Conservation (phyloP, 257 asterid genomes). For the Solanum lignicaule region DNA sequence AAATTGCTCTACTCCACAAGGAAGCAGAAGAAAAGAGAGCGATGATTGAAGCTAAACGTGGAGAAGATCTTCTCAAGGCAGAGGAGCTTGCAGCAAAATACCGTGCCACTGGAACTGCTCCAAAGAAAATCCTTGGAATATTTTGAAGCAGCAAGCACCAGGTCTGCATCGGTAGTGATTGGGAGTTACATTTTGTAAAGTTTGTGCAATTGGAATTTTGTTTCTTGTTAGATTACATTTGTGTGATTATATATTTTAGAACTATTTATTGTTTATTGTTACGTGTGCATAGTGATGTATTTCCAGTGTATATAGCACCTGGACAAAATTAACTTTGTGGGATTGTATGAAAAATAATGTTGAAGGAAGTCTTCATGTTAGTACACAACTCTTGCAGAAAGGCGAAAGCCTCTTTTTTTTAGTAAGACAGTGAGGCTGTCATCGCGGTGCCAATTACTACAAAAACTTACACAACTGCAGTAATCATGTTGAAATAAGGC, state of each 20-base stretch:
- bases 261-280: slow-evolving; percentile 16
- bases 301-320: slow-evolving; percentile 8
- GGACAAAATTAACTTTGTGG: neutral
- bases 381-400: neutral
- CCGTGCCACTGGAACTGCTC: slow-evolving; percentile 83
- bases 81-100: slow-evolving; percentile 83
- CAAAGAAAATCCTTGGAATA: slow-evolving; percentile 68
- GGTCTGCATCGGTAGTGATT: slow-evolving; percentile 10
- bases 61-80: slow-evolving; percentile 86
- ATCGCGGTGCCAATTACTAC: neutral
- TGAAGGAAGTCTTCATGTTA: neutral
- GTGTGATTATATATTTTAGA: slow-evolving; percentile 32
- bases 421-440: neutral
- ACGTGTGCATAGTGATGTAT: slow-evolving; percentile 37
- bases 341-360: neutral
- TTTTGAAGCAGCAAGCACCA: slow-evolving; percentile 35
- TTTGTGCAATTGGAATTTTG: slow-evolving; percentile 4
- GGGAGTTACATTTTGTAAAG: slow-evolving; percentile 28
- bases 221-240: slow-evolving; percentile 16
- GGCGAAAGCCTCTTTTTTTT: neutral
- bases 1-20: slow-evolving; percentile 63
- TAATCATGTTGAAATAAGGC: neutral
- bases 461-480: neutral
- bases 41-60: slow-evolving; percentile 56
- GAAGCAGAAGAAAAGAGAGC: slow-evolving; percentile 80